A percentile compares a stretch with the other conserved stretches of the same genome.
These are phyloP conservation scores for Paramyrothecium roridum DNA, from an alignment of 2,329 filamentous ascomycete genomes.

Conservation along the genomic window DNA sequence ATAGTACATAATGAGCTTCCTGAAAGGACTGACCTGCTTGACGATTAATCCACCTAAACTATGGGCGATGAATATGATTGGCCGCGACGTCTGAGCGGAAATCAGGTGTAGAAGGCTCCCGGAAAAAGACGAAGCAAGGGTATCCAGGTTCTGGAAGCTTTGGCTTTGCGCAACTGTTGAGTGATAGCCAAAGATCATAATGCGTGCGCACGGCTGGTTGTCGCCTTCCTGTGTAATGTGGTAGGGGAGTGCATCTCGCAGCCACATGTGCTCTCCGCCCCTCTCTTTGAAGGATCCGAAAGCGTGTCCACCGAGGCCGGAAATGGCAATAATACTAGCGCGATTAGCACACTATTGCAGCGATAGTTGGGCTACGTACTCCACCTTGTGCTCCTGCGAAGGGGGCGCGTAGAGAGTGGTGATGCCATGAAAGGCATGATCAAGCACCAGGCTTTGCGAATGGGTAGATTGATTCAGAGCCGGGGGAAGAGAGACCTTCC, in stretches of 20 bases:
- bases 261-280: conserved; percentile 20
- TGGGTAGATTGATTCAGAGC: background rate
- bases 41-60: conserved; percentile 6
- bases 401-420: conserved; percentile 4
- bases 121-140: conserved; percentile 3
- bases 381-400: conserved; percentile 1
- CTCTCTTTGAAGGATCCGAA: conserved; percentile 25
- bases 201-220: conserved; percentile 6
- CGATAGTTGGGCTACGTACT: conserved; percentile 1
- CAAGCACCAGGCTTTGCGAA: conserved; percentile 1
- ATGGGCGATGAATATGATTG: conserved; percentile 6
- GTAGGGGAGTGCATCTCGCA: conserved; percentile 19
- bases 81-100: background rate
- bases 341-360: conserved; percentile 2
- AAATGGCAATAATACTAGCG: conserved; percentile 7
- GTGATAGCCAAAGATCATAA: conserved; percentile 23
- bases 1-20: background rate
- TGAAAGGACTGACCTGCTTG: conserved; percentile 2
- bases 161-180: conserved; percentile 11
- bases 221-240: conserved; percentile 8
- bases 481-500: background rate
- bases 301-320: conserved; percentile 19
- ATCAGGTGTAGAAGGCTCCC: background rate
- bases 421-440: conserved; percentile 5
- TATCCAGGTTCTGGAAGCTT: conserved; percentile 6